A percentile compares a stretch with the other conserved stretches of the same genome.
phyloP scores from a whole-genome alignment of 2,329 filamentous ascomycete genomes.

The Xylariaceae sp. region DNA sequence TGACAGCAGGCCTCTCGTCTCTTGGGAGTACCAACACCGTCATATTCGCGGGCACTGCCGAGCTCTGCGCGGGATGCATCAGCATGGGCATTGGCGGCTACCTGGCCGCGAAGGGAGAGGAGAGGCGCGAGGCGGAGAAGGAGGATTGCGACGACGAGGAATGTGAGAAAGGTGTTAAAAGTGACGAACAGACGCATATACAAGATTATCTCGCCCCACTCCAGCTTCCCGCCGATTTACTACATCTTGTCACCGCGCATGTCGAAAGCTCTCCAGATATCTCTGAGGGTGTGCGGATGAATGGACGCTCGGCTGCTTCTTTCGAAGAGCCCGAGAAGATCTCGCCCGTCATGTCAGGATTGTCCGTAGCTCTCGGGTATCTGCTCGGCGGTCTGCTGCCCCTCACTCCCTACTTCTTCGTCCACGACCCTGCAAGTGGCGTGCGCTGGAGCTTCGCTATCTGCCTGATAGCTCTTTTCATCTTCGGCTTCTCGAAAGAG shows the following conservation, averaged over 20 bases:
- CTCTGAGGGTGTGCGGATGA: constrained; percentile 5
- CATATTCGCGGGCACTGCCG: constrained; percentile 69
- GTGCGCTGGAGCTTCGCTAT: constrained; percentile 58
- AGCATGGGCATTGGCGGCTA: constrained; percentile 76
- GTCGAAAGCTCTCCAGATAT: constrained; percentile 14
- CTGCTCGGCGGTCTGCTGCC: constrained; percentile 69
- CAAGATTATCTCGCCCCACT: constrained; percentile 25
- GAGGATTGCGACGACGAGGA: background rate
- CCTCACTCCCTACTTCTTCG: constrained; percentile 65
- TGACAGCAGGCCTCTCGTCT: constrained; percentile 68
- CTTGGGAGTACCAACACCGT: constrained; percentile 63
- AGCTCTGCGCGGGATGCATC: constrained; percentile 72
- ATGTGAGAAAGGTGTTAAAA: constrained; percentile 25
- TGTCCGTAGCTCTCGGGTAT: constrained; percentile 66
- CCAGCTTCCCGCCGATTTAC: constrained; percentile 22
- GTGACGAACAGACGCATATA: constrained; percentile 15
- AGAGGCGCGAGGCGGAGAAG: constrained; percentile 7
- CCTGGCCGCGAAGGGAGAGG: constrained; percentile 59
- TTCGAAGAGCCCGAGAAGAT: constrained; percentile 29
- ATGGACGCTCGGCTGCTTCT: constrained; percentile 29
- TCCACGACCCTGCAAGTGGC: constrained; percentile 41
- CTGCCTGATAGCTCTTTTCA: constrained; percentile 57
- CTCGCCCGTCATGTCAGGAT: constrained; percentile 51
- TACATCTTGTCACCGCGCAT: constrained; percentile 22
- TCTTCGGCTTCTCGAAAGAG: constrained; percentile 65